Evolutionary conservation across 2,329 filamentous ascomycete genomes (phyloP), one percentile per base, ranked within the genome.

Genomic region (Aspergillus sp.): DNA sequence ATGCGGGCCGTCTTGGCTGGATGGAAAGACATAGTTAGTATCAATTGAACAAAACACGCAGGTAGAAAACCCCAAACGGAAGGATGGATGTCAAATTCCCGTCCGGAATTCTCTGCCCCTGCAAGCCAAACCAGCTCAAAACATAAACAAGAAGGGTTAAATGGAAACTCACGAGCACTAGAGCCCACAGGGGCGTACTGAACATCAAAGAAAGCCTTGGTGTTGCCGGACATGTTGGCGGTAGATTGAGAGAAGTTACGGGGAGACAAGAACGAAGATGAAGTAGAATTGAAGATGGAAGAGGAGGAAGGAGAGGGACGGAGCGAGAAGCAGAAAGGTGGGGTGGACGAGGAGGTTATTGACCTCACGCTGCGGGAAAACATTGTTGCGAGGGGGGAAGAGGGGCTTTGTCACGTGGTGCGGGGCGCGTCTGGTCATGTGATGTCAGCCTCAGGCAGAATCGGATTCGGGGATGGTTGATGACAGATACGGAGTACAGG

Each of bases 1-100:
- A 97, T 86, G 67, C 86, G 85, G 64, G 85, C 88, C 44, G 60
- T 62, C 74, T 93, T 85, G 52, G 71, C 88, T 88, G 59, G 55
- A 66, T 41, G 43, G 47, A 27, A 27, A 28, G 8, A 36, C 19
- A 7, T 39, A 3, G 26, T 7, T 26, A 39, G 9, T 7, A 26
- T 6, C 7, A 39, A 26, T 39, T 7, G 4, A 26, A 27, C 10
- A 19, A 19, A 39, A 19, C 36, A 19, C 19, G 19, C 19, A 19
- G 19, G 19, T 19, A 19, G 19, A 19, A 19, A 19, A 19, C 1
- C 19, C 2, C 19, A 19, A 19, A 1, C 19, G 19, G 19, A 19
- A 19, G 19, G 19, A 19, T 19, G 19, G 19, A 19, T 19, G 19
- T 19, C 19, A 19, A 19, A 19, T 19, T 19, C 19, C 19, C 1